Conservation (phyloP, 805 yeast genomes). For the Kodamaea laetipori region DNA sequence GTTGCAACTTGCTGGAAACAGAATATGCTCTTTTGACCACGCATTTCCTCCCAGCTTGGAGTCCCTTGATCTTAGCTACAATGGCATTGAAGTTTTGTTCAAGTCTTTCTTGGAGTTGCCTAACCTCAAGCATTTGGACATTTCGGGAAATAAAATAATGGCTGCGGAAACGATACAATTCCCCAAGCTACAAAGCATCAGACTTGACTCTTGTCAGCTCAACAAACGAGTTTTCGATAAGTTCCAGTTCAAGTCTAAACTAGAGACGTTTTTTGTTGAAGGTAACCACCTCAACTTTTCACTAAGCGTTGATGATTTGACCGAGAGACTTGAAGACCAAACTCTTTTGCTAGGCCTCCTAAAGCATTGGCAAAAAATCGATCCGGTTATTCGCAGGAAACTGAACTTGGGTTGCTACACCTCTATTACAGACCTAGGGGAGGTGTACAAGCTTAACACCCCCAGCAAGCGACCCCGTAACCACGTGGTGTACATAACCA, state of each 20-base stretch:
- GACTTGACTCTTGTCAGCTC: not conserved
- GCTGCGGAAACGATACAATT: not conserved
- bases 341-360: not conserved
- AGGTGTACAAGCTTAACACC: constrained; percentile 3
- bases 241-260: not conserved
- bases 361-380: constrained; percentile 1
- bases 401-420: not conserved
- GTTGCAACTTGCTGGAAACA: constrained; percentile 1
- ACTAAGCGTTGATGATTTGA: not conserved
- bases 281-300: not conserved
- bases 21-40: not conserved
- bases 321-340: not conserved
- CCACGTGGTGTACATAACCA: constrained; percentile 4
- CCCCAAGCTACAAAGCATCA: not conserved
- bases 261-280: not conserved
- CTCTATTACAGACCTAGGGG: not conserved
- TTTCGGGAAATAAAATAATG: not conserved
- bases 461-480: not conserved
- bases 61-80: not conserved
- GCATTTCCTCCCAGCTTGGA: constrained; percentile 1
- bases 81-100: not conserved
- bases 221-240: not conserved
- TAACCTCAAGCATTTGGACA: not conserved
- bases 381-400: not conserved
- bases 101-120: not conserved